Conservation (phyloP, 169 alveolate genomes). For the Perkinsus olseni region DNA sequence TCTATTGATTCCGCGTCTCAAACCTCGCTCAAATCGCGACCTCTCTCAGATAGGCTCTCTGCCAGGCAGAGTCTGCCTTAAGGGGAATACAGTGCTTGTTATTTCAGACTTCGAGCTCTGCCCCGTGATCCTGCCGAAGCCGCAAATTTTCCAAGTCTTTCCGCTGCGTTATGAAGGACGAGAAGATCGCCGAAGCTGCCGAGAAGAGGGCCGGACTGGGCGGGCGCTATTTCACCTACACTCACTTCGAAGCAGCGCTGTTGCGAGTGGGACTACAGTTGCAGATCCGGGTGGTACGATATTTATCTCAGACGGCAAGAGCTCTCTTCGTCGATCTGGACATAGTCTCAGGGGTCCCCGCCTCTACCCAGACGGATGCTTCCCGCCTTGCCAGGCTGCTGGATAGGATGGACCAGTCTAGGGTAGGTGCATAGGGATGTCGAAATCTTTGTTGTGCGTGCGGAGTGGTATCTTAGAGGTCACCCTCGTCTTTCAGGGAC, state of each 20-base stretch:
- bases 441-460: neutral
- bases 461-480: neutral
- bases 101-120: neutral
- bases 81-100: no score
- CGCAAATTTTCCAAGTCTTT: neutral
- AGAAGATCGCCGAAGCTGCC: neutral
- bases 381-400: neutral
- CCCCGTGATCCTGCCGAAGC: neutral
- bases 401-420: neutral
- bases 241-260: neutral
- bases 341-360: neutral
- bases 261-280: neutral
- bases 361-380: neutral
- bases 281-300: neutral
- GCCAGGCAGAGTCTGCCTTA: no score
- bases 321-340: neutral
- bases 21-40: no score
- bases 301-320: neutral
- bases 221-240: neutral
- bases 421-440: neutral
- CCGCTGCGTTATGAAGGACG: neutral
- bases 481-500: neutral
- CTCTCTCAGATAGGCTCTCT: no score
- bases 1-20: no score
- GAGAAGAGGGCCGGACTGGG: neutral